phyloP scores from a whole-genome alignment of 495 filamentous ascomycete genomes.

The Hypoxylon lienhwacheense region DNA sequence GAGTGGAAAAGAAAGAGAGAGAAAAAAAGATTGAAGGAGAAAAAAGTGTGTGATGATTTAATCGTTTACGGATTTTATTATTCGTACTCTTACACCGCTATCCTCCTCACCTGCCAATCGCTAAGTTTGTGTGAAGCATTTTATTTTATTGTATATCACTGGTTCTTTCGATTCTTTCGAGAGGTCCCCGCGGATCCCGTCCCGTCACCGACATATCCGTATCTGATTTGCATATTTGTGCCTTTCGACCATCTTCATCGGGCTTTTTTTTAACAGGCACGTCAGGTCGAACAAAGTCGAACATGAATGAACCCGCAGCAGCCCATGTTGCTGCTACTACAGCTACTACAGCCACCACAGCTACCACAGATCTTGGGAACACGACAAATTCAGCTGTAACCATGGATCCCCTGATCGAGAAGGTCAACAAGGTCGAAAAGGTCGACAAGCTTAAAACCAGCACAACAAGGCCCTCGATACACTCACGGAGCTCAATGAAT shows the following conservation, averaged over 20 bases:
- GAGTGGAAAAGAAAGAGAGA: neutral
- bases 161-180: conserved; percentile 9
- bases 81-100: conserved; percentile 1
- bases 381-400: conserved; percentile 8
- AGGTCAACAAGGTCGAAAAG: conserved; percentile 7
- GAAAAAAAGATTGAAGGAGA: neutral
- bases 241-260: neutral
- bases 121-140: conserved; percentile 15
- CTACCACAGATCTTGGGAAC: conserved; percentile 15
- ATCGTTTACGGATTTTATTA: conserved; percentile 4
- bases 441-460: conserved; percentile 31
- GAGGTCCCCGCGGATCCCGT: conserved; percentile 5
- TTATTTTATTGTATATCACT: conserved; percentile 22
- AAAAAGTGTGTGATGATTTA: conserved; percentile 17
- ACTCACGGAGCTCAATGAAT: conserved; percentile 48
- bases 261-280: conserved; percentile 4
- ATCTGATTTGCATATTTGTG: neutral
- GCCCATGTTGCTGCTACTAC: too few species aligned
- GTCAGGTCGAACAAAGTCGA: conserved; percentile 13
- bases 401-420: conserved; percentile 22
- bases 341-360: conserved; percentile 15
- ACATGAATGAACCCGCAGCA: conserved; percentile 26
- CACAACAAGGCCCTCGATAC: conserved; percentile 34
- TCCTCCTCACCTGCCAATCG: neutral
- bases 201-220: conserved; percentile 24